Conservation (phyloP, 75 land plant species). For the Cunninghamia lanceolata region DNA sequence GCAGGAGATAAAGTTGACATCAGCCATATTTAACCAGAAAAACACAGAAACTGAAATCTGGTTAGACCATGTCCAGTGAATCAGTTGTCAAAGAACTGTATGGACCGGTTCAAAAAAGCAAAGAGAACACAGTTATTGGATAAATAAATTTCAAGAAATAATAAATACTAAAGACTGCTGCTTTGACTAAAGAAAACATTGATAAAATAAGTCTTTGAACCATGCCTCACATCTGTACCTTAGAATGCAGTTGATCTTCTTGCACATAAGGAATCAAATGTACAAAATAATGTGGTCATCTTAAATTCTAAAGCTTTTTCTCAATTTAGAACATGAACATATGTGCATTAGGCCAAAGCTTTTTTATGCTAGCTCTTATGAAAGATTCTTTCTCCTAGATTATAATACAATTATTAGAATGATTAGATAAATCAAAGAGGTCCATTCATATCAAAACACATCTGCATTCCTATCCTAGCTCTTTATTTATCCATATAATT, state of each 20-base stretch:
- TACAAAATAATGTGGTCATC: neutral
- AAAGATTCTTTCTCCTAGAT: neutral
- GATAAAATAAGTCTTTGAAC: neutral
- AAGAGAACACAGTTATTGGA: neutral
- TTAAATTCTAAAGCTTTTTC: neutral
- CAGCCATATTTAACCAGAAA: neutral
- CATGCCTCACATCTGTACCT: neutral
- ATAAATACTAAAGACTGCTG: neutral
- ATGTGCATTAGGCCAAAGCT: neutral
- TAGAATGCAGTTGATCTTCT: constrained; percentile 1
- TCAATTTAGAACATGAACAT: neutral
- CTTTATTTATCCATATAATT: neutral
- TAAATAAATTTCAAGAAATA: neutral
- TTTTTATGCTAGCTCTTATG: neutral
- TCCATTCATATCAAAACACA: neutral
- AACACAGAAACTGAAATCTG: neutral
- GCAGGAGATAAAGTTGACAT: neutral
- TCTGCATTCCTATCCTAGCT: neutral
- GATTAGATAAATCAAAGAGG: neutral
- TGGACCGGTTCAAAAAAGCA: constrained; percentile 2
- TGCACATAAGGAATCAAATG: neutral
- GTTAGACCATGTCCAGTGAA: neutral
- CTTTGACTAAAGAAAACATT: neutral
- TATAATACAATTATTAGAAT: neutral
- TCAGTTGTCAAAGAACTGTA: neutral